A percentile compares a stretch with the other conserved stretches of the same genome.
phyloP scores from a whole-genome alignment of 257 asterid species.

The Penstemon davidsonii region DNA sequence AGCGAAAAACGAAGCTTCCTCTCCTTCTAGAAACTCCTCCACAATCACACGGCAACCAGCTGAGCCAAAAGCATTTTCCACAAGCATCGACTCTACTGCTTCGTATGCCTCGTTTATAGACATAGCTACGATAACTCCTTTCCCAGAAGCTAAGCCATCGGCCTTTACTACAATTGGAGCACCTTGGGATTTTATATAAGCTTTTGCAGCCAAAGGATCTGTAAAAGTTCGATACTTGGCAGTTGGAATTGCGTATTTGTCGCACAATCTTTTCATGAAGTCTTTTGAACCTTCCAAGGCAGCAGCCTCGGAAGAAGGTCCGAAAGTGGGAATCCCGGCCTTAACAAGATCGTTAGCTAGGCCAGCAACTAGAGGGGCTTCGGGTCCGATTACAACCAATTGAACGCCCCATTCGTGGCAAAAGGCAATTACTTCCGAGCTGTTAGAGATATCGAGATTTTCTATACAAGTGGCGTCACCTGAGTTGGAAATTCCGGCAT shows the following conservation, averaged over 20 bases:
- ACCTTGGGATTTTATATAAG: conserved; percentile 70
- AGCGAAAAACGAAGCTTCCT: conserved; percentile 93
- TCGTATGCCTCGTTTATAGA: conserved; percentile 73
- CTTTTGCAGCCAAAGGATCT: conserved; percentile 70
- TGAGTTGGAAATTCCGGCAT: conserved; percentile 78
- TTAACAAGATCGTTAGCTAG: conserved; percentile 81
- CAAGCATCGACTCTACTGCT: conserved; percentile 94
- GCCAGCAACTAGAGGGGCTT: conserved; percentile 95
- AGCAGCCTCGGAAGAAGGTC: conserved; percentile 97
- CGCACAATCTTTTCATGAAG: conserved; percentile 86
- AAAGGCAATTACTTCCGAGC: conserved; percentile 70
- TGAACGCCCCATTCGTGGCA: conserved; percentile 83
- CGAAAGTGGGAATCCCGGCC: conserved; percentile 89
- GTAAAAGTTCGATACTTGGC: conserved; percentile 86
- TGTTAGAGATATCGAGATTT: conserved; percentile 64
- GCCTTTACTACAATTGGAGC: conserved; percentile 92
- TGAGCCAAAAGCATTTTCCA: conserved; percentile 67
- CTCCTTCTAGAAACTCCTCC: conserved; percentile 93
- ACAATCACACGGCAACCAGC: conserved; percentile 75
- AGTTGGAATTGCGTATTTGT: conserved; percentile 88
- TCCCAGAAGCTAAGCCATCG: conserved; percentile 95
- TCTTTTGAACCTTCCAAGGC: conserved; percentile 91
- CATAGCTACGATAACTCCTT: conserved; percentile 90
- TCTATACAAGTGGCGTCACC: conserved; percentile 86
- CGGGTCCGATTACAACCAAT: conserved; percentile 86